Conservation (phyloP, 208 protist genomes). For the Leishmania turanica region DNA sequence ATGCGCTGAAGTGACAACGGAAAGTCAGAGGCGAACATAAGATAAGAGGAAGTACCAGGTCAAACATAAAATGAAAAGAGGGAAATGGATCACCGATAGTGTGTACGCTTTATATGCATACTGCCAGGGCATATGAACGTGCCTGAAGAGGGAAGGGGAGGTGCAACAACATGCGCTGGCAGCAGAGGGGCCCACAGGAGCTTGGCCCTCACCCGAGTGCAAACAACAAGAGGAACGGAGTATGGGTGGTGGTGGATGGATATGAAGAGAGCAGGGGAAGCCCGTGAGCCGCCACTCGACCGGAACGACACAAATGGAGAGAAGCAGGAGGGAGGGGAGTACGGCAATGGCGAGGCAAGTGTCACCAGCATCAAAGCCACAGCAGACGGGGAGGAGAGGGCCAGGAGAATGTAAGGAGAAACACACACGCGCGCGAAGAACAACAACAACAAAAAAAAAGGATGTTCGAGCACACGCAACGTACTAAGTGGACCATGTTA, state of each 20-base stretch:
- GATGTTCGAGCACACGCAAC: not conserved
- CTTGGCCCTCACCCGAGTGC: not conserved
- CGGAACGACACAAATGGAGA: not conserved
- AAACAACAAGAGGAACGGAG: not conserved
- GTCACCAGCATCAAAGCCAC: not conserved
- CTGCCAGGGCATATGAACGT: not conserved
- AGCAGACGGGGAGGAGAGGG: not conserved
- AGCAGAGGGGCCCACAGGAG: not conserved
- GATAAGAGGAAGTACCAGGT: not conserved
- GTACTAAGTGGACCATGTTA: not conserved
- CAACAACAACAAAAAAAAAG: not conserved
- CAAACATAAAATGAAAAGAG: not conserved
- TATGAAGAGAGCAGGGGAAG: not conserved
- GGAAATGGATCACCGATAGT: no score
- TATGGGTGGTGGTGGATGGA: not conserved
- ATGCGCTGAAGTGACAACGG: no score
- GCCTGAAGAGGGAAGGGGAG: not conserved
- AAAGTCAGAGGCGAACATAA: not conserved
- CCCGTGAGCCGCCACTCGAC: not conserved
- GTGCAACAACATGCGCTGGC: constrained; percentile 1
- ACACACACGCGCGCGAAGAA: not conserved
- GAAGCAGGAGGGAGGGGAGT: not conserved
- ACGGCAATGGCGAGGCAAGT: not conserved
- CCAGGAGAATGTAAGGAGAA: not conserved
- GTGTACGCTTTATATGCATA: not conserved